Conservation (phyloP, 2,329 filamentous ascomycete genomes). For the Alternaria sp. region DNA sequence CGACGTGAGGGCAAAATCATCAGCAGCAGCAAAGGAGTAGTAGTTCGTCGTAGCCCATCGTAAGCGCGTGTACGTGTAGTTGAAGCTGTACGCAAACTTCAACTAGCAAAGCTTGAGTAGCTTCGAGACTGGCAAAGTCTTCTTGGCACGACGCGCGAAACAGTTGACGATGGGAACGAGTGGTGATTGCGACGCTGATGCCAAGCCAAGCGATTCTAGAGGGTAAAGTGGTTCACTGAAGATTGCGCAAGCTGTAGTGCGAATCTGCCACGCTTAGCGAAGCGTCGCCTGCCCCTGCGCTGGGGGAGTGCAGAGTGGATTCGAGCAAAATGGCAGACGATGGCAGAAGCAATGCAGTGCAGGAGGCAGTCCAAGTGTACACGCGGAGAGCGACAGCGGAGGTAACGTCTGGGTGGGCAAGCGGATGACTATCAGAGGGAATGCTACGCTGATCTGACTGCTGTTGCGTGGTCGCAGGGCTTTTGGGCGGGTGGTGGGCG, state of each 20-base stretch:
- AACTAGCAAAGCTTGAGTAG: slow-evolving; percentile 15
- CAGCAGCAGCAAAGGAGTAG: background rate
- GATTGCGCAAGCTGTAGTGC: slow-evolving; percentile 26
- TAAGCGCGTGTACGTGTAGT: background rate
- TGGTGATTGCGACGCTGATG: slow-evolving; percentile 14
- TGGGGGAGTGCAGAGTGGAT: background rate
- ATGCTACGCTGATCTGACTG: slow-evolving; percentile 7
- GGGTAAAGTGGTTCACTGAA: slow-evolving; percentile 17
- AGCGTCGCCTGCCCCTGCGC: slow-evolving; percentile 15
- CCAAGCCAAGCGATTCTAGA: slow-evolving; percentile 12
- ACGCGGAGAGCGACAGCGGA: background rate
- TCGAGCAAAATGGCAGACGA: background rate
- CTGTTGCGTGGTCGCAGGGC: slow-evolving; percentile 9
- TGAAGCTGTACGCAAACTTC: background rate
- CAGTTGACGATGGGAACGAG: slow-evolving; percentile 2
- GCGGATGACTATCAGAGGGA: background rate
- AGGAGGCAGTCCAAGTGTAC: background rate
- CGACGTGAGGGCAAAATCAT: slow-evolving; percentile 1
- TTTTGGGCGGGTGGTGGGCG: slow-evolving; percentile 11
- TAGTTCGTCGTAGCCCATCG: background rate
- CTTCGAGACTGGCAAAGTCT: slow-evolving; percentile 2
- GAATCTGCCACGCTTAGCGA: slow-evolving; percentile 19
- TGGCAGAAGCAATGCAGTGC: background rate
- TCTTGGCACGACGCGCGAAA: slow-evolving; percentile 13
- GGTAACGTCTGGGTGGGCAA: background rate